Evolutionary conservation across 2,329 filamentous ascomycete genomes (phyloP).

Genomic region (Dothideomycetes sp.): DNA sequence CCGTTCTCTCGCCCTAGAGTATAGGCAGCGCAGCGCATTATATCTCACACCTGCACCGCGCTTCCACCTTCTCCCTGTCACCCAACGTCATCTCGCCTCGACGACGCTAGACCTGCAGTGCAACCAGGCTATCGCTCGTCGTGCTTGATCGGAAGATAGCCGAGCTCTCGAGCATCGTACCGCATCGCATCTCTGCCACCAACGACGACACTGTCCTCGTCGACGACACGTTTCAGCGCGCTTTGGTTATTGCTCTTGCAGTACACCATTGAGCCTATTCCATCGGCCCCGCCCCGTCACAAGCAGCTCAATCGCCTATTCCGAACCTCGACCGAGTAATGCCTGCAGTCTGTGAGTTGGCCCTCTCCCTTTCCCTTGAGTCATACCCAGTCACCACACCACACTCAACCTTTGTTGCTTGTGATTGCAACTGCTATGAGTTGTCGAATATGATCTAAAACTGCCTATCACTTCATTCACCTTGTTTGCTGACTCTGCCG

Average conservation of each 20-base stretch:
- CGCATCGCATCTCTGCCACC: not conserved
- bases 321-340: conserved; percentile 4
- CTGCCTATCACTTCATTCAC: no score
- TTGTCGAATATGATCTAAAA: no score
- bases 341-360: conserved; percentile 10
- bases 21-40: not conserved
- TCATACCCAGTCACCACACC: not conserved
- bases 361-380: not conserved
- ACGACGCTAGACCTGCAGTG: not conserved
- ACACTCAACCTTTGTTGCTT: no score
- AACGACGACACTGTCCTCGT: no score
- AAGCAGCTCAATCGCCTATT: not conserved
- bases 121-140: not conserved
- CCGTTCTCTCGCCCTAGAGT: no score
- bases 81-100: not conserved
- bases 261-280: not conserved
- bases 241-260: no score
- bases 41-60: no score
- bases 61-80: no score
- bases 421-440: no score
- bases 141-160: not conserved
- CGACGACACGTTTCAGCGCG: no score
- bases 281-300: not conserved
- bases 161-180: not conserved
- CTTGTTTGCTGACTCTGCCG: not conserved